These are phyloP conservation scores for Phytophthora nicotianae DNA, from an alignment of 352 stramenopile species.

Conservation along the genomic window DNA sequence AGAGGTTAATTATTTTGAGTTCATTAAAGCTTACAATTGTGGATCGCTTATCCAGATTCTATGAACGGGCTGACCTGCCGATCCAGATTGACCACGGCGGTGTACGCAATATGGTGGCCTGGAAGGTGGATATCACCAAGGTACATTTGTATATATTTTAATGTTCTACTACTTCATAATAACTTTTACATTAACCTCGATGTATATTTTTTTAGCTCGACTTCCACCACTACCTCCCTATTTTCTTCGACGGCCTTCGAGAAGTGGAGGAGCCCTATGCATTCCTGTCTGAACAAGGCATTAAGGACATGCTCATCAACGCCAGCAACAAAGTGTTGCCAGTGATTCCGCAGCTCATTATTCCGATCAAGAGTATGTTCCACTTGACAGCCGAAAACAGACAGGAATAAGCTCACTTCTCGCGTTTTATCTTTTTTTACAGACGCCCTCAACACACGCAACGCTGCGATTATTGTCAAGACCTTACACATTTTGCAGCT, in stretches of 20 bases:
- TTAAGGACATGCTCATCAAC: slow-evolving; percentile 98
- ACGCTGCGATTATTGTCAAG: slow-evolving; percentile 95
- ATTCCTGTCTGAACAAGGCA: slow-evolving; percentile 95
- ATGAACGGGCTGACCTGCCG: slow-evolving; percentile 94
- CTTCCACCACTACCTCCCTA: slow-evolving; percentile 98
- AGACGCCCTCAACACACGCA: slow-evolving; percentile 94
- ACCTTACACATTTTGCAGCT: slow-evolving; percentile 97
- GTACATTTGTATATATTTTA: slow-evolving; percentile 35
- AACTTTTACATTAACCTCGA: too few relatives aligned
- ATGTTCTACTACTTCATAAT: not conserved
- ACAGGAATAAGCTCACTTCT: not conserved
- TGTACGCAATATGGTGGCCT: slow-evolving; percentile 96
- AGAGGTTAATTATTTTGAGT: not conserved
- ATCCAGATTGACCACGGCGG: slow-evolving; percentile 97
- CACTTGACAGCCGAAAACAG: not conserved
- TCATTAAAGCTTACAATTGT: not conserved
- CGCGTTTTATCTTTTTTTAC: slow-evolving; percentile 1
- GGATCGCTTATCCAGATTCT: slow-evolving; percentile 62
- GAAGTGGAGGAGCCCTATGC: slow-evolving; percentile 97
- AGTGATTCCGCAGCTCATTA: slow-evolving; percentile 98
- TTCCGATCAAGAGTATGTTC: slow-evolving; percentile 95
- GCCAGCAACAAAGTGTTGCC: slow-evolving; percentile 95
- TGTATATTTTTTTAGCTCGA: slow-evolving; percentile 79
- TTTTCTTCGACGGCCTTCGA: slow-evolving; percentile 98
- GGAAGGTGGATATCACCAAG: slow-evolving; percentile 96